A percentile compares a stretch with the other conserved stretches of the same genome.
These are phyloP conservation scores for Polytolypa hystricis DNA, from an alignment of 2,329 filamentous ascomycete genomes.

Conservation along the genomic window DNA sequence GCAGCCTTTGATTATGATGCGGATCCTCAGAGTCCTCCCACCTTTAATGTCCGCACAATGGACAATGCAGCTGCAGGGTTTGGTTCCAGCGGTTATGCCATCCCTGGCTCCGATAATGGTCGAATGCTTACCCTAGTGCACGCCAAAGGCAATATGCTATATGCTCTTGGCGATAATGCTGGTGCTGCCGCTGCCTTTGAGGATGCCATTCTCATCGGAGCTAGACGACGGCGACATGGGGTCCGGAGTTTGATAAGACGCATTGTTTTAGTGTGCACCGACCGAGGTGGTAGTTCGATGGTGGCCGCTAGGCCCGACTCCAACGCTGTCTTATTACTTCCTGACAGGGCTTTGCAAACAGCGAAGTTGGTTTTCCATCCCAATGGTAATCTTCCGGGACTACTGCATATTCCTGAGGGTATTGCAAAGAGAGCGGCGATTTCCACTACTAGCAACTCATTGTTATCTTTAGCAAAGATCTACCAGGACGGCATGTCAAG, in stretches of 20 bases:
- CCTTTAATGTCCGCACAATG: conserved; percentile 17
- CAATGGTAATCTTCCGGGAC: conserved; percentile 66
- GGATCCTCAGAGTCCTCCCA: conserved; percentile 22
- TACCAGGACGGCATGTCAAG: conserved; percentile 92
- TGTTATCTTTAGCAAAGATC: conserved; percentile 91
- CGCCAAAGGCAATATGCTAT: conserved; percentile 97
- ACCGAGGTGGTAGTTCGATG: conserved; percentile 25
- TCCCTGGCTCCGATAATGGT: conserved; percentile 80
- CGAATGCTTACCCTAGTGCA: conserved; percentile 88
- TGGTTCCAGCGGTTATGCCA: conserved; percentile 70
- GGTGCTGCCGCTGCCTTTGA: conserved; percentile 83
- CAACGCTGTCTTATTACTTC: conserved; percentile 62
- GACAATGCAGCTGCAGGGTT: conserved; percentile 42
- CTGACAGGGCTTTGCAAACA: conserved; percentile 72
- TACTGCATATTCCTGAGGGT: conserved; percentile 60
- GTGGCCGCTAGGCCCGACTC: conserved; percentile 22
- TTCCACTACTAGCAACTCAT: conserved; percentile 88
- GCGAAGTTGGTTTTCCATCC: conserved; percentile 70
- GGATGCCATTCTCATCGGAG: conserved; percentile 81
- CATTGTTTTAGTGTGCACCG: conserved; percentile 55
- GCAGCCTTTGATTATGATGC: conserved; percentile 47
- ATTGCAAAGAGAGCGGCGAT: conserved; percentile 67
- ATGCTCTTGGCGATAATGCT: conserved; percentile 71
- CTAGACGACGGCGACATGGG: conserved; percentile 57
- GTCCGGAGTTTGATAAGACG: conserved; percentile 69